Conservation (phyloP, 2,329 filamentous ascomycete genomes). For the Aureobasidium sp. region DNA sequence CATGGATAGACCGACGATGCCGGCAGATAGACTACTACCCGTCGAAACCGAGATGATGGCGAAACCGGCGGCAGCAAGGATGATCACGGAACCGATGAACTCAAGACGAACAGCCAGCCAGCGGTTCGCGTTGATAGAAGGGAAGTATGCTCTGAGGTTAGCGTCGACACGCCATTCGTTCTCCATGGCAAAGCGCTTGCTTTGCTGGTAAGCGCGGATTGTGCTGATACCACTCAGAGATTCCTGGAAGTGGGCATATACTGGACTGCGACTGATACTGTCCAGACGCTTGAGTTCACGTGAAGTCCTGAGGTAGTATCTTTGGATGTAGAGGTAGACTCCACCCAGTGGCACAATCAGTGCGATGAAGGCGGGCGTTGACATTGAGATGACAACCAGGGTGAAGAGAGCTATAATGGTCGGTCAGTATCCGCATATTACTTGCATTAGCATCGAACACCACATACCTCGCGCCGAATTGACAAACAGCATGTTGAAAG, state of each 20-base stretch:
- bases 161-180: slow-evolving; percentile 97
- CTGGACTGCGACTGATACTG: slow-evolving; percentile 89
- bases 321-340: slow-evolving; percentile 87
- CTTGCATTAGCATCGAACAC: not conserved
- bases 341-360: slow-evolving; percentile 72
- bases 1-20: slow-evolving; percentile 86
- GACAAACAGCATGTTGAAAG: slow-evolving; percentile 80
- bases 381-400: slow-evolving; percentile 70
- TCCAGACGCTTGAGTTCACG: slow-evolving; percentile 94
- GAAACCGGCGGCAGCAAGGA: slow-evolving; percentile 75
- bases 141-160: slow-evolving; percentile 90
- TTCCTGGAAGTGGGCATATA: slow-evolving; percentile 98
- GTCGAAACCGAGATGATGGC: slow-evolving; percentile 70
- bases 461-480: slow-evolving; percentile 40
- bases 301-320: slow-evolving; percentile 93
- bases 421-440: slow-evolving; percentile 4
- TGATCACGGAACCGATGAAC: slow-evolving; percentile 91
- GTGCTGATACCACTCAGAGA: slow-evolving; percentile 89
- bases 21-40: slow-evolving; percentile 55
- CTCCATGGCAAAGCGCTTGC: slow-evolving; percentile 77
- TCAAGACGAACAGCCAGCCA: slow-evolving; percentile 94
- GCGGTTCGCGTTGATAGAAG: slow-evolving; percentile 79
- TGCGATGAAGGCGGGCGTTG: slow-evolving; percentile 71
- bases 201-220: slow-evolving; percentile 88
- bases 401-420: slow-evolving; percentile 57